phyloP scores from a whole-genome alignment of 2,329 filamentous ascomycete species.

The Aspergillus caelatus region DNA sequence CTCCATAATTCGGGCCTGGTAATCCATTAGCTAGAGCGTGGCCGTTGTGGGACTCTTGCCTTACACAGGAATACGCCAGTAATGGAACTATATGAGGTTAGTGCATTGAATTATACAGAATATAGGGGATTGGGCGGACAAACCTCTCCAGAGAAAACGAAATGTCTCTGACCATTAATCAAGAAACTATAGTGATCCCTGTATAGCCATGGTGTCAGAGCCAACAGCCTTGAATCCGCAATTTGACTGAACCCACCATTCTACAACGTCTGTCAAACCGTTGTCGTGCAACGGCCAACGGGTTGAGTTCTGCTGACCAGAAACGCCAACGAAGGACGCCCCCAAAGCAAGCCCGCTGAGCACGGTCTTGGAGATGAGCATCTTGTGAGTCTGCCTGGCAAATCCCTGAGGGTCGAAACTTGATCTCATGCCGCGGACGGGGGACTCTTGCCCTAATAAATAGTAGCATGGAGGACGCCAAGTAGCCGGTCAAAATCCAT shows the following conservation, averaged over 20 bases:
- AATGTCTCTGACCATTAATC: constrained; percentile 54
- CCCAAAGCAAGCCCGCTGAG: background rate
- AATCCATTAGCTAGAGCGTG: background rate
- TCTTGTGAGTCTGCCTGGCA: background rate
- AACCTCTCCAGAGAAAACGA: constrained; percentile 55
- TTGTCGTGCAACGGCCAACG: constrained; percentile 55
- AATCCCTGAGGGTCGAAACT: background rate
- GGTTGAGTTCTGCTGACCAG: background rate
- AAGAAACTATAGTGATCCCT: constrained; percentile 57
- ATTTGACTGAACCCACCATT: constrained; percentile 37
- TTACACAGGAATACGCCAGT: constrained; percentile 53
- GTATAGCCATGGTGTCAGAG: background rate
- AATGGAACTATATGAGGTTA: constrained; percentile 46
- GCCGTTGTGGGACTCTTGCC: background rate
- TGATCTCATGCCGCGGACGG: background rate
- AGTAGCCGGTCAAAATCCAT: background rate
- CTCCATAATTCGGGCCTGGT: constrained; percentile 49
- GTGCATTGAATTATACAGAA: background rate
- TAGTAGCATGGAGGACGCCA: background rate
- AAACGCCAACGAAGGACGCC: background rate
- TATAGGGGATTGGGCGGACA: background rate
- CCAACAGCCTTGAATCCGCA: background rate
- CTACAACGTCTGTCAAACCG: constrained; percentile 48
- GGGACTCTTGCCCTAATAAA: background rate
- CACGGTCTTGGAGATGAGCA: constrained; percentile 3